phyloP scores from a whole-genome alignment of 805 yeast species.

The Schwanniomyces vanrijiae region DNA sequence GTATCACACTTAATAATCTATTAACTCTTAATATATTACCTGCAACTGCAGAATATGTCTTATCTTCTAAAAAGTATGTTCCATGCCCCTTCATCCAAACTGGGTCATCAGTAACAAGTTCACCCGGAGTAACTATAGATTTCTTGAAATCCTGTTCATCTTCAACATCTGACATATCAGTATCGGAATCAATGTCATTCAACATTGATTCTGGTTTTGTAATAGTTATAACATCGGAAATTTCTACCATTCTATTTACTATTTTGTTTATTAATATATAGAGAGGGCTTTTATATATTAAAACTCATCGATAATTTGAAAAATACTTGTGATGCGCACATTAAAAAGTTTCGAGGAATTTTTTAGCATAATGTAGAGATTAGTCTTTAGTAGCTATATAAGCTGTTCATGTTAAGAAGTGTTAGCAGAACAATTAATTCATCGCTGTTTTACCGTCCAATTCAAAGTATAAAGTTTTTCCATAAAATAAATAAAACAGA shows the following conservation, averaged over 20 bases:
- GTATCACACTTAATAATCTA: constrained; percentile 78
- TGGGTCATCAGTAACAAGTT: constrained; percentile 91
- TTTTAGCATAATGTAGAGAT: neutral
- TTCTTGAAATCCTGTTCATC: constrained; percentile 6
- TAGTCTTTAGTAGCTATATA: neutral
- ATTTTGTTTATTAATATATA: neutral
- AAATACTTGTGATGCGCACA: constrained; percentile 3
- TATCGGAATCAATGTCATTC: constrained; percentile 34
- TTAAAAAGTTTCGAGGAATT: neutral
- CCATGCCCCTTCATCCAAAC: constrained; percentile 99
- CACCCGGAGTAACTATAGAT: constrained; percentile 88
- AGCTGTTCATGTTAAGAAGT: constrained; percentile 1
- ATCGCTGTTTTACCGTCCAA: neutral
- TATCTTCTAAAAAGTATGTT: constrained; percentile 73
- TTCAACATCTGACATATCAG: constrained; percentile 41
- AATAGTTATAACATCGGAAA: constrained; percentile 36
- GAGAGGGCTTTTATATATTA: neutral
- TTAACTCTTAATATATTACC: constrained; percentile 88
- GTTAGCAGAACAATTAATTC: neutral
- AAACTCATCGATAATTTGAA: constrained; percentile 3
- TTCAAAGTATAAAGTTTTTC: constrained; percentile 4
- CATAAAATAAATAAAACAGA: constrained; percentile 23
- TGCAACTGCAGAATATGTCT: constrained; percentile 87
- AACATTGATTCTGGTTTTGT: constrained; percentile 24
- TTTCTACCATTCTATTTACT: constrained; percentile 12